Conservation (phyloP, 164 flowering plant genomes). For the Vitis labrusca region DNA sequence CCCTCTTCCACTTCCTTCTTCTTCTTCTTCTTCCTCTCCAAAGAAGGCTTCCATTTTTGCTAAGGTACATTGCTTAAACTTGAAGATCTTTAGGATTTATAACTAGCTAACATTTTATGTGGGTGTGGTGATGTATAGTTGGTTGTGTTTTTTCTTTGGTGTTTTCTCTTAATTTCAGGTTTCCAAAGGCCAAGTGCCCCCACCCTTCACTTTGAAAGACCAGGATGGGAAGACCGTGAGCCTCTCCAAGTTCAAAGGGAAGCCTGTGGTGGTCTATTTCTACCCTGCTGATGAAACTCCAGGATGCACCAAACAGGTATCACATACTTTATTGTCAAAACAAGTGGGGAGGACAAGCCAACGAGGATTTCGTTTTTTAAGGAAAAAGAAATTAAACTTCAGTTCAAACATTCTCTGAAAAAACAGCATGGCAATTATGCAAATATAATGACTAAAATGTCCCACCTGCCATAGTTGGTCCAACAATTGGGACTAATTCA, state of each 20-base stretch:
- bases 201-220: slow-evolving; percentile 81
- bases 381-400: no score
- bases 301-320: slow-evolving; percentile 96
- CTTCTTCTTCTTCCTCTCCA: slow-evolving; percentile 32
- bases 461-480: no score
- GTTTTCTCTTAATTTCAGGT: slow-evolving; percentile 41
- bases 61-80: slow-evolving; percentile 52
- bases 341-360: no score
- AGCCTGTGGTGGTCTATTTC: slow-evolving; percentile 92
- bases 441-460: background rate
- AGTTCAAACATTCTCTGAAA: no score
- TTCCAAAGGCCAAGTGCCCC: slow-evolving; percentile 62
- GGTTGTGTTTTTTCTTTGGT: background rate
- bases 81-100: background rate
- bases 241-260: slow-evolving; percentile 85
- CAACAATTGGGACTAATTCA: background rate
- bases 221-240: slow-evolving; percentile 80
- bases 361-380: no score
- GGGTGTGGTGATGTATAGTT: background rate
- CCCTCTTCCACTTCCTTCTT: slow-evolving; percentile 29
- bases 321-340: no score
- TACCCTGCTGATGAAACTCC: slow-evolving; percentile 98
- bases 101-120: no score
- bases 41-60: slow-evolving; percentile 42
- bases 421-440: no score